Conservation (phyloP, 768 basidiomycete species). For the Gloeophyllum trabeum region DNA sequence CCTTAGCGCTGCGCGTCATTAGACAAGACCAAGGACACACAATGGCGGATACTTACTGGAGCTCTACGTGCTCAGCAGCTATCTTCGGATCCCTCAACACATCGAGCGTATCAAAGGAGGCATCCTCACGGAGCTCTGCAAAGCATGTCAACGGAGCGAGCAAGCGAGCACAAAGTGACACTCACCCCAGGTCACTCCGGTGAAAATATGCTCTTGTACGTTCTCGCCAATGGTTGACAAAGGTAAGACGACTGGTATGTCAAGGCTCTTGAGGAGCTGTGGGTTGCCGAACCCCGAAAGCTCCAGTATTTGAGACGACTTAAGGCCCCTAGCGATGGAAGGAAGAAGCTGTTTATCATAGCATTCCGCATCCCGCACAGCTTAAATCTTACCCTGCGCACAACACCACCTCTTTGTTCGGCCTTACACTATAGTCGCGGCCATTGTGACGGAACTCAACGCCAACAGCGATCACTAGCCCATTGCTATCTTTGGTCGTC, state of each 20-base stretch:
- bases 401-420: constrained; percentile 30
- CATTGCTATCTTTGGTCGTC: constrained; percentile 3
- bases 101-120: constrained; percentile 4
- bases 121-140: not conserved
- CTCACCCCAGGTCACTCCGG: constrained; percentile 16
- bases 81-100: constrained; percentile 3
- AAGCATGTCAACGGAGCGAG: not conserved
- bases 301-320: constrained; percentile 41
- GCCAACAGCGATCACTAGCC: constrained; percentile 17
- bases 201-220: constrained; percentile 36
- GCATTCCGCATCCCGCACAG: not conserved
- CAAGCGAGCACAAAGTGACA: too few relatives aligned
- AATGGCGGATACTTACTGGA: constrained; percentile 7
- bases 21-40: too few relatives aligned
- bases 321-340: constrained; percentile 20
- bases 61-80: constrained; percentile 6
- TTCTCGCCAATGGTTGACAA: constrained; percentile 42
- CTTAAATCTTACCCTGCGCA: constrained; percentile 22
- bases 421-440: constrained; percentile 18
- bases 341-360: not conserved
- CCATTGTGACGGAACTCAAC: constrained; percentile 21
- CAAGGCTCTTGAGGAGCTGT: constrained; percentile 25
- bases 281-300: constrained; percentile 44
- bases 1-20: constrained; percentile 13
- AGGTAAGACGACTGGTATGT: constrained; percentile 26